phyloP scores from a whole-genome alignment of 164 flowering plant species.

The Sedum album region DNA sequence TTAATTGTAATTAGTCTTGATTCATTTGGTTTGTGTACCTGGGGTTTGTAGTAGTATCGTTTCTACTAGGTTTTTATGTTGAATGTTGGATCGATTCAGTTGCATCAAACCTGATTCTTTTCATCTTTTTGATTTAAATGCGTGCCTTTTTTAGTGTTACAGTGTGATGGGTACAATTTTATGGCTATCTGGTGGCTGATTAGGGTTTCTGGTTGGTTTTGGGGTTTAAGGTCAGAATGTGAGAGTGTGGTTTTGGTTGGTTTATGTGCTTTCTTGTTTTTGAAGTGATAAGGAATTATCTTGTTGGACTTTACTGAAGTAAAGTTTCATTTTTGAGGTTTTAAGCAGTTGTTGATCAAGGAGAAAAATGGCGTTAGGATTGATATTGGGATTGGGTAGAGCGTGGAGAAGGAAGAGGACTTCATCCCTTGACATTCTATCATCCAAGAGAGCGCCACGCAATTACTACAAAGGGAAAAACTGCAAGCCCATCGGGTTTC shows the following conservation, averaged over 20 bases:
- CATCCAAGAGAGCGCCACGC: constrained; percentile 70
- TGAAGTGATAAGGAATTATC: not conserved
- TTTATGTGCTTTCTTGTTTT: not conserved
- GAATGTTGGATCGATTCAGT: no score
- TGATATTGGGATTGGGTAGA: constrained; percentile 65
- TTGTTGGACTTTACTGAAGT: not conserved
- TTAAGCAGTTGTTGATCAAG: constrained; percentile 2
- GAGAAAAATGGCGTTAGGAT: constrained; percentile 57
- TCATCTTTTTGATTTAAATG: no score
- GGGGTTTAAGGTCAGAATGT: not conserved
- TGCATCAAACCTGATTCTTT: no score
- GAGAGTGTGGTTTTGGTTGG: not conserved
- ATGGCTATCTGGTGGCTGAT: not conserved
- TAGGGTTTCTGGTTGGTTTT: not conserved
- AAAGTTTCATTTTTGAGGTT: not conserved
- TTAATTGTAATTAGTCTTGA: no score
- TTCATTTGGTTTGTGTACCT: no score
- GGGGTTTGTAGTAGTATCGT: no score
- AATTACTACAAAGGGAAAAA: constrained; percentile 93
- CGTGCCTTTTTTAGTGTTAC: no score
- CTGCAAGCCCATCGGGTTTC: constrained; percentile 95
- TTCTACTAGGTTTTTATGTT: no score
- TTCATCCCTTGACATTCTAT: constrained; percentile 75
- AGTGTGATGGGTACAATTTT: no score
- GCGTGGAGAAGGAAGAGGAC: constrained; percentile 65